Conservation (phyloP, 2,329 filamentous ascomycete species). For the Magnaporthiopsis incrustans region DNA sequence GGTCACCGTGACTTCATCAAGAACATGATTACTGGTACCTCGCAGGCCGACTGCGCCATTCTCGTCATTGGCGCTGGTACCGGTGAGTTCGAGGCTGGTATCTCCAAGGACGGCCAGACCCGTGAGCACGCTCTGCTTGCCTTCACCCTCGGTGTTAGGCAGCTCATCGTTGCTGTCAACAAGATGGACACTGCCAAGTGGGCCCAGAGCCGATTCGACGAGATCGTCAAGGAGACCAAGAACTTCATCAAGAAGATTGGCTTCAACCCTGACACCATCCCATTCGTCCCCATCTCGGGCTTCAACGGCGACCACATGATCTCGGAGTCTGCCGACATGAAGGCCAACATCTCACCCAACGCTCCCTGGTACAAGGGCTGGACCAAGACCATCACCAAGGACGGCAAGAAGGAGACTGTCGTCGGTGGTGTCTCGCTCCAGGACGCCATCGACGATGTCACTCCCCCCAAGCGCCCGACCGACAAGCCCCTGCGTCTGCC, state of each 20-base stretch:
- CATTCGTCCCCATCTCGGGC: conserved; percentile 99
- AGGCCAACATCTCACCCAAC: conserved; percentile 58
- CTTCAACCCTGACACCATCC: conserved; percentile 98
- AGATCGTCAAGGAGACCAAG: conserved; percentile 99
- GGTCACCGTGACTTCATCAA: conserved; percentile 99
- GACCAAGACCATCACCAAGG: conserved; percentile 91
- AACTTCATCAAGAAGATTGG: conserved; percentile 99
- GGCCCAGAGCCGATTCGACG: conserved; percentile 91
- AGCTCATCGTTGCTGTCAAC: conserved; percentile 99
- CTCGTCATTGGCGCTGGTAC: conserved; percentile 99
- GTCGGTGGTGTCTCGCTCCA: conserved; percentile 92
- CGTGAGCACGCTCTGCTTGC: conserved; percentile 99
- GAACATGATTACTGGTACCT: conserved; percentile 99
- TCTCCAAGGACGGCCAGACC: conserved; percentile 99
- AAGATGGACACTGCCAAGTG: conserved; percentile 99
- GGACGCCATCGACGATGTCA: conserved; percentile 96
- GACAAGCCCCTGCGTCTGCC: conserved; percentile 99
- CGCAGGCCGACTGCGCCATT: conserved; percentile 98
- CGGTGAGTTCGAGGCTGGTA: conserved; percentile 99
- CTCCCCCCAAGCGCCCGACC: conserved; percentile 83
- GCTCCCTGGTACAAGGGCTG: conserved; percentile 99
- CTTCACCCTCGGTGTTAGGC: conserved; percentile 99
- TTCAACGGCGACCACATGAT: conserved; percentile 99
- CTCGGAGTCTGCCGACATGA: conserved; percentile 29
- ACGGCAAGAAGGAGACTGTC: conserved; percentile 50